Base-by-base conservation (phyloP, 148 eudicot species). In the Chenopodium formosanum region DNA sequence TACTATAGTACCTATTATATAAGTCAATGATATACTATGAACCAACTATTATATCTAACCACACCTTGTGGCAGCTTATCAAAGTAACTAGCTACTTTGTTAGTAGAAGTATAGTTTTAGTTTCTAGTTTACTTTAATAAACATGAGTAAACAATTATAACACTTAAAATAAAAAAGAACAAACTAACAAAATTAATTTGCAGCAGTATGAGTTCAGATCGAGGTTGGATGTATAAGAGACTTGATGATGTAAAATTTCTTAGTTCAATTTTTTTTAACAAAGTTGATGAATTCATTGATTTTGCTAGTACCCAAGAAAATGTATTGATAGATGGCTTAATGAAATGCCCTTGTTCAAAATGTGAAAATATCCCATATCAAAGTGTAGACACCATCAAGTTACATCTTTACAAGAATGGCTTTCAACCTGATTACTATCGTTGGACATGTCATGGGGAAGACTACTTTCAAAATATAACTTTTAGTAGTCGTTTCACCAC, bases 371-470 rank as follows among this genome's bases (percentile, higher is more conserved):
- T 60, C 5, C 64, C 23, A 60, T 60, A 12, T 19, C 22, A 4
- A 60, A 5, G 17, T 60, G 37, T 34, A 34, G 37, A 34, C 37
- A 34, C 37, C 37, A 34, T 34, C 37, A 34, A 34, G 37, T 34
- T 34, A 34, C 6, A 34, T 34, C 37, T 34, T 34, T 34, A 34
- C 37, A 34, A 34, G 50, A 68, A 68, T 27, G 71, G 71, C 14
- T 68, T 68, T 31, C 25, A 9, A 25, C 71, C 60, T 20, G n/a
- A 74, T 74, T 74, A 74, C 50, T 46, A 74, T 22, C 31, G n/a
- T 4, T 74, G 62, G 62, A 48, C 53, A n/a, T 50, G 6, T 48
- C 77, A 74, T 25, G 77, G 77, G 27, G 77, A 74, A 25, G 19
- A 22, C 16, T 27, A 71, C 10, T 2, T 71, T 10, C 75, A 40